Base-by-base conservation (phyloP, 2,329 filamentous ascomycete species). In the Cytospora leucostoma region DNA sequence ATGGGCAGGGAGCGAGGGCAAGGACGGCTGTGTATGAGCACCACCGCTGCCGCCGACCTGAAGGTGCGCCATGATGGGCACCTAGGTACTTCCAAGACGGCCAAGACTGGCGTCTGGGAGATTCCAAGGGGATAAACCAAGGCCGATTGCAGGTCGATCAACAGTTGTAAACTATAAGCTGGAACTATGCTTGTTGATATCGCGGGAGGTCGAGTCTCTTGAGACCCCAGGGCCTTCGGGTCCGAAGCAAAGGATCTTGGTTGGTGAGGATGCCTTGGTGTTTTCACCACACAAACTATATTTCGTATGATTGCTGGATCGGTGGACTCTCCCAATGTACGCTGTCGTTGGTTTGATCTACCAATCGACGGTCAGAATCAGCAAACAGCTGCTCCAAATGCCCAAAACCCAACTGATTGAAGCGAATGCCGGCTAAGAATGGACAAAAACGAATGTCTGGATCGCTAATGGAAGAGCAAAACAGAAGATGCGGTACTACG, bases 1-100 rank as follows among this genome's bases (percentile, higher is more conserved):
- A 80, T 93, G 95, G 66, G 91, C 87, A 55, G 95, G 94, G 69
- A 99, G 82, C 66, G 92, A 88, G 27, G 94, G 93, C 71, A 99
- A 82, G 65, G 94, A 97, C 63, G 92, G 86, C 78, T 97, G 92
- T 67, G 83, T 92, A 80, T 88, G 92, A 78, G 86, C 84, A 65
- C 85, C 86, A 75, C 83, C 84, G 73, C 74, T 75, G 72, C 78
- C 75, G 65, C 76, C 76, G 68, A 78, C 79, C 66, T 83, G 82
- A 66, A 85, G 77, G 72, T 82, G 80, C 73, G 86, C 81, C 86
- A 89, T 90, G 74, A 70, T 80, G 75, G 75, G 71, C 75, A 57
- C 53, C 58, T 65, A 66, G 66, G 62, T 64, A 65, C 44, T 34
- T 62, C 64, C 61, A 52, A 54, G 68, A 70, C 66, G 65, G 69